Percentiles rank a stretch among this genome's conserved stretches.
phyloP scores from a whole-genome alignment of 768 basidiomycete species.

The Amanita muscaria region DNA sequence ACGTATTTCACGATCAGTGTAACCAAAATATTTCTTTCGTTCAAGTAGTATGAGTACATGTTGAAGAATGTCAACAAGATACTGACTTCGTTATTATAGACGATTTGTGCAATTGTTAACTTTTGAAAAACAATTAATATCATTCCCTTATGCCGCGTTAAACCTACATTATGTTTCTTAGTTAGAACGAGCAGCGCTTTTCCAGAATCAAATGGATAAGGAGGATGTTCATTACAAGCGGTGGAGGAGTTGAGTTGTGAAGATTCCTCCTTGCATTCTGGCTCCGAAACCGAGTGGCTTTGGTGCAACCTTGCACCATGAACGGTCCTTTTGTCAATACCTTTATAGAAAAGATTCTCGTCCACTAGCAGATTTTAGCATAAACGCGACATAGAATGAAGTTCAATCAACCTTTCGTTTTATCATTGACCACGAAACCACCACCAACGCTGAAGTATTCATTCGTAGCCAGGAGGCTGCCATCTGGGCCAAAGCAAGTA shows the following conservation, averaged over 20 bases:
- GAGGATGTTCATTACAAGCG: constrained; percentile 46
- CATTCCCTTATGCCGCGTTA: too few species aligned
- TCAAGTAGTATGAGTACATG: background rate
- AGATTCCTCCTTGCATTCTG: constrained; percentile 14
- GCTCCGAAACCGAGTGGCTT: constrained; percentile 36
- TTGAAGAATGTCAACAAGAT: background rate
- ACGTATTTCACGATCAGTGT: constrained; percentile 66
- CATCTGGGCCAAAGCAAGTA: constrained; percentile 71
- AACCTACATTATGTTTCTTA: constrained; percentile 61
- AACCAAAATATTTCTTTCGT: constrained; percentile 52
- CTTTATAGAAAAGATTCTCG: constrained; percentile 93
- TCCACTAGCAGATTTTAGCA: constrained; percentile 43
- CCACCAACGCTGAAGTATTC: constrained; percentile 94
- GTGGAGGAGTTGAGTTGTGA: background rate
- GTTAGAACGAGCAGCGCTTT: constrained; percentile 69
- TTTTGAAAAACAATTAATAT: constrained; percentile 19
- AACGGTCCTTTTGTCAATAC: constrained; percentile 74
- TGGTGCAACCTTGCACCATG: constrained; percentile 76
- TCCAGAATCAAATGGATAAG: constrained; percentile 77
- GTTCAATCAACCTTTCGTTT: constrained; percentile 61
- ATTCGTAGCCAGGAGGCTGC: constrained; percentile 85
- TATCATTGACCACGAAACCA: constrained; percentile 92
- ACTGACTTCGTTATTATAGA: constrained; percentile 79
- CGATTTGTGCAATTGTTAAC: constrained; percentile 92
- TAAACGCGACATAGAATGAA: background rate